Base-by-base conservation (phyloP, 495 filamentous ascomycete genomes). In the Coniosporium apollinis region DNA sequence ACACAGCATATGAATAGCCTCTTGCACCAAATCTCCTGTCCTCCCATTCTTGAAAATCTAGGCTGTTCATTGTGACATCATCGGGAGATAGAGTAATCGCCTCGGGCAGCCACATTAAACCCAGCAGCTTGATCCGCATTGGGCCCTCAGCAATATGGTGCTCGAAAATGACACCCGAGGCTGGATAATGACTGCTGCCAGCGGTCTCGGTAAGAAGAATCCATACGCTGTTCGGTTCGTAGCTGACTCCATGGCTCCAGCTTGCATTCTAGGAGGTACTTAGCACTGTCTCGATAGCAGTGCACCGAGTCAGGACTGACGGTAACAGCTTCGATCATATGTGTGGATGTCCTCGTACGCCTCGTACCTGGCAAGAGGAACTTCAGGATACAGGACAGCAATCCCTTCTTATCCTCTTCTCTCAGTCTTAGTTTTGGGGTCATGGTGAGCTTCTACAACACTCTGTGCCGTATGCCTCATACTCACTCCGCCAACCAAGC, bases 371-470 rank as follows among this genome's bases (percentile, higher is more conserved):
- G 72, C 33, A 70, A 76, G 52, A 72, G 66, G 47, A 61, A 72
- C 50, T 97, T 94, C 48, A 72, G 74, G 47, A 93, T 97, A 47
- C 75, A 86, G 46, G 80, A 86, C 46, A 93, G 79, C 54, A 84
- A 77, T 58, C 64, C 64, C 15, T 97, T 97, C 55, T 65, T 94
- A 11, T 83, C 86, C 0, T 74, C 75, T 15, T 92, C 87, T 2
- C 59, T 96, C 41, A 92, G 84, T 58, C 58, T 97, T 33, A 93
- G 84, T 54, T 92, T 92, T 31, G 89, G 89, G 20, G 89, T 97
- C n/a, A 91, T 97, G 86, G 85, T 94, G 56, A 36, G 70, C 57
- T 14, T 29, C 7, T 17, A 26, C 16, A 15, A 15, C 30, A 19
- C 19, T 25, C 24, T 4, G 14, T 20, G 16, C 4, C 16, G 20